Percentiles rank a stretch among this genome's conserved stretches.
These are phyloP conservation scores for Diaporthe aspalathi DNA, from an alignment of 2,329 filamentous ascomycete species.

Conservation along the genomic window DNA sequence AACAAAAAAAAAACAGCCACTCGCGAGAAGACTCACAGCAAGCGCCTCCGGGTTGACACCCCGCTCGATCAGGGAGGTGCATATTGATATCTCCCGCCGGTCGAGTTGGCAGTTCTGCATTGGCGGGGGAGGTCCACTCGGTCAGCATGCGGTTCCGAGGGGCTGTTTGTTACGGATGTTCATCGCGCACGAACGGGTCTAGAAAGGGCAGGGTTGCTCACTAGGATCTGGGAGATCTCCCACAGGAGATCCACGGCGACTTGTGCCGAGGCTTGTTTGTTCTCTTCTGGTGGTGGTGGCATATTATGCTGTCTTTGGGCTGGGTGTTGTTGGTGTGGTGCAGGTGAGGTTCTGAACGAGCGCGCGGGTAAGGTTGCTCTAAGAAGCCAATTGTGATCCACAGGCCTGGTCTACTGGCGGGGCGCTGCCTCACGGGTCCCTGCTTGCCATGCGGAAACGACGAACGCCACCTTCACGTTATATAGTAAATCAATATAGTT, in stretches of 20 bases:
- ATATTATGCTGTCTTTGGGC: constrained; percentile 42
- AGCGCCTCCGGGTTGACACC: constrained; percentile 96
- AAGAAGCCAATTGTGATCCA: not conserved
- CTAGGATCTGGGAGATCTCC: constrained; percentile 89
- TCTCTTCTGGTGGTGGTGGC: constrained; percentile 55
- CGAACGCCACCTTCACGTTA: not conserved
- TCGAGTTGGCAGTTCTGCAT: constrained; percentile 91
- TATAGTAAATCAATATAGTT: not conserved
- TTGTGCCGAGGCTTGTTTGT: constrained; percentile 81
- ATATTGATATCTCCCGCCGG: constrained; percentile 89
- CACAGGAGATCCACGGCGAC: constrained; percentile 86
- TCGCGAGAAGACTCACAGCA: constrained; percentile 71
- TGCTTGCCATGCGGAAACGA: not conserved
- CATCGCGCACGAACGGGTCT: not conserved
- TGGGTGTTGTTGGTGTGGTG: not conserved
- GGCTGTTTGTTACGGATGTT: no score
- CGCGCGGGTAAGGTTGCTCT: not conserved
- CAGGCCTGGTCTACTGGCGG: not conserved
- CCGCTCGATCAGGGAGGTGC: constrained; percentile 96
- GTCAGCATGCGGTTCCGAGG: constrained; percentile 8
- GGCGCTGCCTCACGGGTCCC: not conserved
- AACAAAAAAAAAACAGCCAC: not conserved
- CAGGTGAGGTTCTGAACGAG: constrained; percentile 22
- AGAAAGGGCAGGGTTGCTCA: constrained; percentile 56
- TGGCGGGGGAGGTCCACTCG: not conserved